Conservation (phyloP, 164 flowering plant species). For the Umbilicus rupestris region DNA sequence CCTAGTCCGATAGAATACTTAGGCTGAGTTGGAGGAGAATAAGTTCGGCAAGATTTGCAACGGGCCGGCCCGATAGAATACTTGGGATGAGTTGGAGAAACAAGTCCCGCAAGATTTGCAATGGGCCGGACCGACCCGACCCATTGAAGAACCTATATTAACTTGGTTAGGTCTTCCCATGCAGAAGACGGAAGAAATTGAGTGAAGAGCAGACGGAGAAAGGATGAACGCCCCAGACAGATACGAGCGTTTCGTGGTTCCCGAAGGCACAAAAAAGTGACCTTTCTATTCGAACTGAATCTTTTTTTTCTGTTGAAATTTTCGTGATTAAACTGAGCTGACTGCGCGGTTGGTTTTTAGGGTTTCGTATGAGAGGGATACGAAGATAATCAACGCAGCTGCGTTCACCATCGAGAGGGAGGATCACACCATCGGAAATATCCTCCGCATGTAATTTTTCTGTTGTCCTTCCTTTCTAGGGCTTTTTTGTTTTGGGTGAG, state of each 20-base stretch:
- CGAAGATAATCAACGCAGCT: slow-evolving; percentile 96
- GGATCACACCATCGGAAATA: slow-evolving; percentile 92
- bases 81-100: too few relatives aligned
- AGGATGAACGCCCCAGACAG: slow-evolving; percentile 86
- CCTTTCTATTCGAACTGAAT: not conserved
- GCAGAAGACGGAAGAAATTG: too few relatives aligned
- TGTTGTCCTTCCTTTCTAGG: not conserved
- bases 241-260: slow-evolving; percentile 88
- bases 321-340: not conserved
- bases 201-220: not conserved
- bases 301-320: not conserved
- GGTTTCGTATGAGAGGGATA: slow-evolving; percentile 96
- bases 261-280: slow-evolving; percentile 89
- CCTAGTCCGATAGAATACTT: too few relatives aligned
- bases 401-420: slow-evolving; percentile 90
- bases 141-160: too few relatives aligned
- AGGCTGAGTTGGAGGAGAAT: too few relatives aligned
- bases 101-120: too few relatives aligned
- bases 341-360: slow-evolving; percentile 20
- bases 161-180: too few relatives aligned
- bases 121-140: too few relatives aligned
- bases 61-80: too few relatives aligned
- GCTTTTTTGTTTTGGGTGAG: not conserved
- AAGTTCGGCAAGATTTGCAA: too few relatives aligned
- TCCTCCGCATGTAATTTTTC: slow-evolving; percentile 66